A percentile compares a stretch with the other conserved stretches of the same genome.
phyloP scores from a whole-genome alignment of 306 rosid genomes.

The Citrullus amarus region DNA sequence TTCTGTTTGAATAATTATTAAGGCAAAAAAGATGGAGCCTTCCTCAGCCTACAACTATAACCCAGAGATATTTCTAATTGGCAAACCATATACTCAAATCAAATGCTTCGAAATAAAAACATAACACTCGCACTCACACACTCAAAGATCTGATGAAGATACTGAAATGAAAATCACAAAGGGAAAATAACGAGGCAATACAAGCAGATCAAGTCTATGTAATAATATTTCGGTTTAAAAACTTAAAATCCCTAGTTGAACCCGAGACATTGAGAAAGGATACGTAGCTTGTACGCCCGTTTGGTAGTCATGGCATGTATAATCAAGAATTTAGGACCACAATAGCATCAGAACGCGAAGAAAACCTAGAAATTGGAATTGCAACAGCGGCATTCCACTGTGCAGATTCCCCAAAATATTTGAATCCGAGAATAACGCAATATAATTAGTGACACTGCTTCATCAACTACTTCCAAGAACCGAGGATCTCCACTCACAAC shows the following conservation, averaged over 20 bases:
- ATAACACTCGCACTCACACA: background rate
- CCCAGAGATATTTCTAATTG: background rate
- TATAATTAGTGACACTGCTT: background rate
- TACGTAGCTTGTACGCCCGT: constrained; percentile 99
- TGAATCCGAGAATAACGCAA: constrained; percentile 2
- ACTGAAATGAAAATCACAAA: background rate
- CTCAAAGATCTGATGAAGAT: background rate
- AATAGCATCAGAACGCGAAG: constrained; percentile 13
- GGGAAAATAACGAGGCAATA: background rate
- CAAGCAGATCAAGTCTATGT: constrained; percentile 4
- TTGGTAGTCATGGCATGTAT: constrained; percentile 69
- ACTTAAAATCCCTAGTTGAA: constrained; percentile 8
- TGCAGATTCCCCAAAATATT: constrained; percentile 14
- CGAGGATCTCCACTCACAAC: background rate
- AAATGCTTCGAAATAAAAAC: background rate
- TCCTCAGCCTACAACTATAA: background rate
- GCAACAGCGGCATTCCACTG: constrained; percentile 20
- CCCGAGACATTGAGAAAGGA: constrained; percentile 33
- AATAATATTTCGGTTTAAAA: background rate
- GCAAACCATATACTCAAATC: background rate
- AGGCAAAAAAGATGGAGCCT: constrained; percentile 28
- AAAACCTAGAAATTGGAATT: constrained; percentile 16
- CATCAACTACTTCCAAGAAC: background rate
- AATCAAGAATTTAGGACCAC: constrained; percentile 26
- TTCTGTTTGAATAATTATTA: constrained; percentile 56